Base-by-base conservation (phyloP, 805 yeast genomes). In the Teunomyces panamensis region DNA sequence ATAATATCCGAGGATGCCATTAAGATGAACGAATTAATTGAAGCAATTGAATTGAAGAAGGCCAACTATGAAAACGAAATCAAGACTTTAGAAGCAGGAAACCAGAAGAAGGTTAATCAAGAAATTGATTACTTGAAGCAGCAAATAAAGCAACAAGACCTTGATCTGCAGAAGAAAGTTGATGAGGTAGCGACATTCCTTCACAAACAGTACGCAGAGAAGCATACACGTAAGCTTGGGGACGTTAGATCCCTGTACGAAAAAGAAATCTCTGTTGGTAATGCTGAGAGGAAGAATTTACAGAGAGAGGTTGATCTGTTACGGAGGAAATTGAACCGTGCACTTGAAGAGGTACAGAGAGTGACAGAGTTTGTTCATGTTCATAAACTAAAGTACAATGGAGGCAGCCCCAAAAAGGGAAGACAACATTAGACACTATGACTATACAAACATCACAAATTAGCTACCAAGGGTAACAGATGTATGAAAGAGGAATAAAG, bases 141-240 rank as follows among this genome's bases (percentile, higher is more conserved):
- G n/a, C 67, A 66, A 37, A 49, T 67, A 10, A 53, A 49, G 6
- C 60, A 64, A 2, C 72, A 74, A 27, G 84, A 82, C 47, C 62
- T 63, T 26, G 80, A 77, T 14, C 69, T 80, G 2, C 83, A 81
- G 51, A 72, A 71, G 48, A 77, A 80, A 56, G 65, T 85, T 33
- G 81, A 82, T 51, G 78, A 80, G 51, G 65, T 87, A 42, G 87
- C 91, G 0, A 84, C 81, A 49, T 88, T 84, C 55, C 68, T 87
- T 9, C 87, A 87, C 57, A 73, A 79, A 33, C 90, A 85, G 59
- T 87, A 87, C 58, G 80, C 89, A 2, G 81, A 84, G 43, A 87
- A 88, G 59, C 95, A 88, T 58, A 88, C 84, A 51, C 78, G 79
- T 45, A 87, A 87, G 62, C 85, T 87, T 7, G 74, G 75, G 10